Evolutionary conservation across 345 rosid species (phyloP).

Genomic region (Dipteronia dyeriana): DNA sequence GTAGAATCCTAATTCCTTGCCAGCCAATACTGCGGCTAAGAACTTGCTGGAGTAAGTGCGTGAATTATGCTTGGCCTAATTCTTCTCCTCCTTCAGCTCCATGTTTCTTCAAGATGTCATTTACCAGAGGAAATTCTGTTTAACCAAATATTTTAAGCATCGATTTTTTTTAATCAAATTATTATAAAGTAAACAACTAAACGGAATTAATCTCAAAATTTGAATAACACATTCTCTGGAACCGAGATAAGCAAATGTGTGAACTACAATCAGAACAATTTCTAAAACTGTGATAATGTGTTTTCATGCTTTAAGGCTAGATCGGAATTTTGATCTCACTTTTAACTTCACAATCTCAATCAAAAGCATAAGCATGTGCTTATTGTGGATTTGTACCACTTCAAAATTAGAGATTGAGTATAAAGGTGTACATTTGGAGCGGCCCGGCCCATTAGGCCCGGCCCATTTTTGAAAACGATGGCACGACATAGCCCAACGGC

Average conservation of each 20-base stretch:
- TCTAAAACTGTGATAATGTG: background rate
- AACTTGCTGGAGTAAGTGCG: conserved; percentile 85
- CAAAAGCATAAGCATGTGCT: background rate
- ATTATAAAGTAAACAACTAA: background rate
- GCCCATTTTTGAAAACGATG: too few relatives aligned
- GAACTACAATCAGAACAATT: background rate
- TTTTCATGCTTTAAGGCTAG: background rate
- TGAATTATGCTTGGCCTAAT: conserved; percentile 89
- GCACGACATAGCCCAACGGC: too few relatives aligned
- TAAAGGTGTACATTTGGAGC: too few relatives aligned
- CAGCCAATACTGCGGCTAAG: conserved; percentile 99
- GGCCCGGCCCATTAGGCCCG: too few relatives aligned
- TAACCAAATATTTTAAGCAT: conserved; percentile 16
- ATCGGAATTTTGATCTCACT: background rate
- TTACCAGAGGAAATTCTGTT: conserved; percentile 64
- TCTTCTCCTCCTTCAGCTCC: conserved; percentile 72
- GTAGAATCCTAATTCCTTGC: conserved; percentile 97
- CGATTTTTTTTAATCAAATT: background rate
- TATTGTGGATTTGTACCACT: background rate
- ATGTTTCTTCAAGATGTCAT: conserved; percentile 73
- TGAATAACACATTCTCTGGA: background rate
- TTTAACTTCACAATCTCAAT: background rate
- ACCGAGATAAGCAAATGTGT: background rate
- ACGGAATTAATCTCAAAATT: conserved; percentile 39
- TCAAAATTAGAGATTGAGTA: background rate